Evolutionary conservation across 345 rosid genomes (phyloP), one percentile per base, ranked within the genome.

Genomic region (Eucalyptus curtisii): DNA sequence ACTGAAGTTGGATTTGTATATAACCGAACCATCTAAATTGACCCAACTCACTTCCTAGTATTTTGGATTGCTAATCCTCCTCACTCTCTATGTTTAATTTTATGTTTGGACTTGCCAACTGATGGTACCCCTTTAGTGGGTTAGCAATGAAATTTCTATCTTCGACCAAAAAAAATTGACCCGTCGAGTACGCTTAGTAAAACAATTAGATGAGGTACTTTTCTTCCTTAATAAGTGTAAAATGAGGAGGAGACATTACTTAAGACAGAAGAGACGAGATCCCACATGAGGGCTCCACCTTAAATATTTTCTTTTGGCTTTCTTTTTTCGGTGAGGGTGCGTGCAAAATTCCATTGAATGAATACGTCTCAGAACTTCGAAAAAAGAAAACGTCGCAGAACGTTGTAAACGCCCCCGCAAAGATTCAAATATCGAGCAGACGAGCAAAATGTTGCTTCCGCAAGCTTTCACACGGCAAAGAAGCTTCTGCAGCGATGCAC

Each of bases 401-500:
- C 42, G 80, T 68, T 8, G 0, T 17, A 68, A 33, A 33, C 80
- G 4, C 24, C 44, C 44, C 25, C 31, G n/a, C n/a, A 9, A 19
- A 0, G 81, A 0, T 68, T 68, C 44, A 68, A 33, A 33, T 2
- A 17, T 19, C 13, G 24, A 68, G 25, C 20, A 20, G 22, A 33
- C 44, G 44, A 17, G 0, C 6, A 24, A 68, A 31, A 68, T 8
- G 42, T 33, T 31, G 33, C 17, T 0, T 33, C 0, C 42, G 42
- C 24, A 31, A 31, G 42, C 42, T 68, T 68, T 31, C 22, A 2
- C 20, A 0, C 42, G 81, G 12, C 3, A 5, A 71, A 0, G 64
- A 57, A 25, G 64, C 64, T 57, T 57, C 64, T 57, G 27, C 64
- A 11, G 64, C 64, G n/a, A 57, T 10, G 64, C 64, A 52, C 55